Base-by-base conservation (phyloP, 1,284 basidiomycete genomes). In the Neonothopanus nambi region DNA sequence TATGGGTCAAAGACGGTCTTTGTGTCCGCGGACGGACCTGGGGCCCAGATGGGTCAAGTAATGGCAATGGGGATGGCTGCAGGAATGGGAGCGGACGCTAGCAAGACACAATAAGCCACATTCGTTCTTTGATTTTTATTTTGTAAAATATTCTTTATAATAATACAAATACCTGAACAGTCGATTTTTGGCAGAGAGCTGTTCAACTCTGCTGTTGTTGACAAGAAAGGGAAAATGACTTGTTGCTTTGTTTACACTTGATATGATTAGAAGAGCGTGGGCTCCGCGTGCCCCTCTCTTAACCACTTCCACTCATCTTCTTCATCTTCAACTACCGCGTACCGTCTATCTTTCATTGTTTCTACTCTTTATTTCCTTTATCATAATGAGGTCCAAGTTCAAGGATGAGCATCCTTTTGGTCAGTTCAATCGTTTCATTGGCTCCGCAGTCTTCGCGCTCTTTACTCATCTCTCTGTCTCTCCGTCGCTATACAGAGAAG, bases 381-480 rank as follows among this genome's bases (percentile, higher is more conserved):
- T 38, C 38, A 67, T 53, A 53, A 97, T 98, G 89, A 87, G 95
- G 70, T 96, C 95, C 70, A 97, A 98, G 80, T 99, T 99, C 83
- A 99, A 99, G 86, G 96, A 98, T 75, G 97, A 99, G 78, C 97
- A 99, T 74, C 92, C 95, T 55, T 99, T 98, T 69, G 95, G 95
- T 97, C 35, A 59, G 70, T 78, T 35, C 62, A 57, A 33, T 8
- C 13, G 30, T 13, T 13, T 20, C n/a, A 40, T 15, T 6, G 26
- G n/a, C 30, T 11, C 57, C 59, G 41, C 56, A 48, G 5, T 55
- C 66, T 42, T 55, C 60, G 51, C 63, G 61, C 61, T 68, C 62
- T 61, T 60, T 63, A 57, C 63, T 65, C 54, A 54, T 61, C 56
- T 56, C 56, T 54, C 56, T 63, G 62, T 54, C 63, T 53, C 52